Evolutionary conservation across 768 basidiomycete species (phyloP).

Genomic region (Gyrodon lividus): DNA sequence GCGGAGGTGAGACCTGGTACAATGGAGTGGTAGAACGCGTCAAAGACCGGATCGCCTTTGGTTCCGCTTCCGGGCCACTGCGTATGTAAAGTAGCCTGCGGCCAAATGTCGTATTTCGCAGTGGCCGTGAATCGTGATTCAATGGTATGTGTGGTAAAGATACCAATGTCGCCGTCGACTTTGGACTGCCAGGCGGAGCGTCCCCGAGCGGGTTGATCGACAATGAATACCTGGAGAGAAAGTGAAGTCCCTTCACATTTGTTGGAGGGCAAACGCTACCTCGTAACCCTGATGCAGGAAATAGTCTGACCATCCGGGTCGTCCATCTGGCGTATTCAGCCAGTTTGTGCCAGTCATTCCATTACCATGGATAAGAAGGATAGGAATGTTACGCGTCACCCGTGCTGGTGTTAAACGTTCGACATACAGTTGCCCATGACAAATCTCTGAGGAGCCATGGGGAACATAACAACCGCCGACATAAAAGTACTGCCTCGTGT

Average conservation of each 20-base stretch:
- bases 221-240: conserved; percentile 38
- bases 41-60: conserved; percentile 43
- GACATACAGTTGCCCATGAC: conserved; percentile 50
- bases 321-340: conserved; percentile 53
- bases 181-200: conserved; percentile 44
- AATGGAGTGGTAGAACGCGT: conserved; percentile 44
- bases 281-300: conserved; percentile 51
- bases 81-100: conserved; percentile 44
- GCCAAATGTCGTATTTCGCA: conserved; percentile 41
- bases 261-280: conserved; percentile 24
- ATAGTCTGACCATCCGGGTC: conserved; percentile 57
- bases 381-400: conserved; percentile 38
- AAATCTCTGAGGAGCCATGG: conserved; percentile 36
- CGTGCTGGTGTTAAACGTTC: conserved; percentile 46
- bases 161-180: conserved; percentile 37
- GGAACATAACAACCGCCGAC: conserved; percentile 42
- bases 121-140: conserved; percentile 47
- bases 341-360: conserved; percentile 55
- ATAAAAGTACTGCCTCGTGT: conserved; percentile 49
- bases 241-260: background rate
- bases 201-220: conserved; percentile 47
- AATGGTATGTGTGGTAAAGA: conserved; percentile 30
- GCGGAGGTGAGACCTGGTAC: conserved; percentile 39
- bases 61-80: conserved; percentile 56
- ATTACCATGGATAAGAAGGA: conserved; percentile 50